Evolutionary conservation across 768 basidiomycete species (phyloP), one percentile per base, ranked within the genome.

Genomic region (Kwoniella bestiolae): DNA sequence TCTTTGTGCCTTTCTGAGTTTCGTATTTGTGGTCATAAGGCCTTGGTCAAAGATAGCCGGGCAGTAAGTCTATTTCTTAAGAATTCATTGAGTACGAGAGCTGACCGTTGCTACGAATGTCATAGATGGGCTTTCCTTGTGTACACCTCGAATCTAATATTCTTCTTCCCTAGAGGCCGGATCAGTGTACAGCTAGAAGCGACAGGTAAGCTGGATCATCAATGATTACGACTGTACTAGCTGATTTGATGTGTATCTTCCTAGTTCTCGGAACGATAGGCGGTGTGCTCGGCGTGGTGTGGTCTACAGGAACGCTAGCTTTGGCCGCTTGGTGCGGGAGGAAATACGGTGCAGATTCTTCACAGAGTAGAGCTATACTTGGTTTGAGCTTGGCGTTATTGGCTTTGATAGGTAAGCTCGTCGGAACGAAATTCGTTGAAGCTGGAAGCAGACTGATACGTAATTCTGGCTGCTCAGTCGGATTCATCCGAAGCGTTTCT

Each of bases 71-170:
- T 59, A 31, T 21, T 28, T 31, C 59, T 5, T 60, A 2, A n/a
- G n/a, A n/a, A n/a, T n/a, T n/a, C n/a, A n/a, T n/a, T n/a, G n/a
- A n/a, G n/a, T n/a, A n/a, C n/a, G n/a, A n/a, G n/a, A n/a, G n/a
- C n/a, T n/a, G n/a, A n/a, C n/a, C n/a, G n/a, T n/a, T n/a, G n/a
- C n/a, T n/a, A n/a, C n/a, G n/a, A n/a, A n/a, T n/a, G n/a, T n/a
- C 14, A 16, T 38, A 78, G 76, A 32, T 78, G 73, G 66, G 70
- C 74, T 6, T 78, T 76, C 52, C 61, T 78, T 47, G 60, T 59
- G 14, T 78, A 74, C 56, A 78, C 77, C 6, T 61, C 68, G 4
- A 59, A 71, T 16, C 32, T 76, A 8, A 66, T 78, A 5, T 75
- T 74, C 65, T 78, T 76, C 66, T 76, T 78, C 45, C 77, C 77